Conservation (phyloP, 768 basidiomycete genomes). For the Mycena haematopus region DNA sequence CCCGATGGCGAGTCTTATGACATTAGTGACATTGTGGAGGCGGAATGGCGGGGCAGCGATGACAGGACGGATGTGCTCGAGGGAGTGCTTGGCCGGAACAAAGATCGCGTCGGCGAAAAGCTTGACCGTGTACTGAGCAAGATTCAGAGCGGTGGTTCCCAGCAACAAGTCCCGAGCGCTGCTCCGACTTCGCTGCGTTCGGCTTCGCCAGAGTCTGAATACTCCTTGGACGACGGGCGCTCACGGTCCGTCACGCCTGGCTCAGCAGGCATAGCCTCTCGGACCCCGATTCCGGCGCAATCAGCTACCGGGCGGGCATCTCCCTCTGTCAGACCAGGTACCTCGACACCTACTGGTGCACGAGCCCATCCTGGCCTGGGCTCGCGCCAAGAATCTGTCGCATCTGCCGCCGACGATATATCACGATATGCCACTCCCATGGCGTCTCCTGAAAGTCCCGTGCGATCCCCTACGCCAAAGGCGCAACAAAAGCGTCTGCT, state of each 20-base stretch:
- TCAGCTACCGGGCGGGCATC: conserved; percentile 25
- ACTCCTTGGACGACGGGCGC: conserved; percentile 57
- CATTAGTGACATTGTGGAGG: conserved; percentile 91
- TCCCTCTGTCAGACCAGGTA: conserved; percentile 36
- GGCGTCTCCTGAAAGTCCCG: conserved; percentile 35
- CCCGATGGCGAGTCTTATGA: conserved; percentile 91
- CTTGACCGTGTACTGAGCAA: conserved; percentile 77
- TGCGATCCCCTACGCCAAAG: conserved; percentile 39
- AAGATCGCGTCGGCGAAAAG: conserved; percentile 69
- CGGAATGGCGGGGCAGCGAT: conserved; percentile 75
- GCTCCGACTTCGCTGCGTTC: conserved; percentile 40
- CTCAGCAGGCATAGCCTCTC: conserved; percentile 41
- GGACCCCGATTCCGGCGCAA: conserved; percentile 38
- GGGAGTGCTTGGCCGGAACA: conserved; percentile 63
- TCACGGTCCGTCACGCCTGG: conserved; percentile 53
- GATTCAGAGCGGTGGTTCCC: conserved; percentile 63
- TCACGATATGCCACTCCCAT: conserved; percentile 57
- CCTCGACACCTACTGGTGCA: conserved; percentile 45
- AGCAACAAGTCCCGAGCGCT: conserved; percentile 3
- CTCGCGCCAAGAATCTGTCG: conserved; percentile 70
- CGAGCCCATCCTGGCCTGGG: conserved; percentile 28
- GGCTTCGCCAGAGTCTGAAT: conserved; percentile 57
- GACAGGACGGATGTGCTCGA: conserved; percentile 70
- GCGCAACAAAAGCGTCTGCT: conserved; percentile 51
- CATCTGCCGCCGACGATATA: conserved; percentile 68